phyloP scores from a whole-genome alignment of 2,329 filamentous ascomycete genomes.

The Pseudogymnoascus verrucosus region DNA sequence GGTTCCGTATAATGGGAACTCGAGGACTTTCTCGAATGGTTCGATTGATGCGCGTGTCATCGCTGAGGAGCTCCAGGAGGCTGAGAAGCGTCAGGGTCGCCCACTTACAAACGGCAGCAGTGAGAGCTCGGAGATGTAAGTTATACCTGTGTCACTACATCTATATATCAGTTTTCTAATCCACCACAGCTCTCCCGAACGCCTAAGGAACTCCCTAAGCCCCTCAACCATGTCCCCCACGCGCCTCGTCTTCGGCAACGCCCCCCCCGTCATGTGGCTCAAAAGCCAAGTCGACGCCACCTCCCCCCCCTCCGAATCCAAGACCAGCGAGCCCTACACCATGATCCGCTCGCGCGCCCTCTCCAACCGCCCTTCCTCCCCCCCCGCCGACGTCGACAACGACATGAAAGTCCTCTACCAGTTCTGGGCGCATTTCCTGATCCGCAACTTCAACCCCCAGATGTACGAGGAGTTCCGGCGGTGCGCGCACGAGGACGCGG shows the following conservation, averaged over 20 bases:
- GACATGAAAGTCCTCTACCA: conserved; percentile 62
- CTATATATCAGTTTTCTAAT: conserved; percentile 10
- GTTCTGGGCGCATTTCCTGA: conserved; percentile 68
- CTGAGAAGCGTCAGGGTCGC: conserved; percentile 31
- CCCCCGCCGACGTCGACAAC: conserved; percentile 35
- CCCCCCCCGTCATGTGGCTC: conserved; percentile 31
- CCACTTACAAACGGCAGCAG: conserved; percentile 28
- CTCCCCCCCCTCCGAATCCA: conserved; percentile 23
- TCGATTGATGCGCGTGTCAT: conserved; percentile 46
- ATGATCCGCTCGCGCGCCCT: conserved; percentile 34
- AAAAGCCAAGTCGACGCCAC: conserved; percentile 26
- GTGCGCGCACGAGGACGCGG: conserved; percentile 56
- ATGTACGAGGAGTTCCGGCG: conserved; percentile 71
- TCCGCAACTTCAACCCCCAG: conserved; percentile 62
- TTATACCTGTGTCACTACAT: not conserved
- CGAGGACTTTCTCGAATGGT: conserved; percentile 46
- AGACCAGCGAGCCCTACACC: conserved; percentile 29
- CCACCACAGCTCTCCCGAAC: conserved; percentile 21
- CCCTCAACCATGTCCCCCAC: conserved; percentile 20
- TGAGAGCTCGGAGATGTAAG: conserved; percentile 32
- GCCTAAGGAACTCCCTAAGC: conserved; percentile 21
- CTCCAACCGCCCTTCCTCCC: conserved; percentile 28
- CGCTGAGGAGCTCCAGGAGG: conserved; percentile 38
- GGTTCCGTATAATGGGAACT: conserved; percentile 31
- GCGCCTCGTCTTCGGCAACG: conserved; percentile 18